Evolutionary conservation across 345 rosid genomes (phyloP).

Genomic region (Arabidopsis arenosa): DNA sequence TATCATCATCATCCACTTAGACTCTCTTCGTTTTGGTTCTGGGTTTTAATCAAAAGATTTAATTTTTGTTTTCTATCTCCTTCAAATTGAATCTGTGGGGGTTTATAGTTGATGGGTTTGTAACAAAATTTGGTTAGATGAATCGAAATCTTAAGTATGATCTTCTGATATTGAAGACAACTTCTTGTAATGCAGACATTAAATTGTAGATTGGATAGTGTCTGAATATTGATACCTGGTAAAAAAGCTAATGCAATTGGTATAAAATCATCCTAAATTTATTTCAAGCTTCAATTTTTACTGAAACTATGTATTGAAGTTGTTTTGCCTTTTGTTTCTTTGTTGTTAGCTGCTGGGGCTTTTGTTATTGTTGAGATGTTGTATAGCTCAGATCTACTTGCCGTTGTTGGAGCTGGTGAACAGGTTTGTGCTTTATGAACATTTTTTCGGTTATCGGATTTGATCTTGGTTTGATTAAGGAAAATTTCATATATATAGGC

Average conservation of each 20-base stretch:
- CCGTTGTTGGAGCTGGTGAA: conserved; percentile 96
- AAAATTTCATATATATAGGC: conserved; percentile 53
- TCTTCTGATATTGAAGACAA: conserved; percentile 8
- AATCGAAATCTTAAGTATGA: neutral
- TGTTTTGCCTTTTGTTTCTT: conserved; percentile 23
- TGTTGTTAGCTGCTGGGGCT: conserved; percentile 69
- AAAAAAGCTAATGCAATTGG: neutral
- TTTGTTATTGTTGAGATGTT: conserved; percentile 88
- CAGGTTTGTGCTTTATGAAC: conserved; percentile 57
- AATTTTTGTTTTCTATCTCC: neutral
- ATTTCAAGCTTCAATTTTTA: neutral
- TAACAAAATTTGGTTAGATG: neutral
- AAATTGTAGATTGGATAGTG: neutral
- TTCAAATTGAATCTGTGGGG: neutral
- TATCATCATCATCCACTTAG: neutral
- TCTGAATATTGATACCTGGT: neutral
- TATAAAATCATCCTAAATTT: neutral
- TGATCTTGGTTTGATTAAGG: conserved; percentile 15
- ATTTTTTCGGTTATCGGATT: neutral
- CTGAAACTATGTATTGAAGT: conserved; percentile 28
- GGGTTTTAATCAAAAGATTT: neutral
- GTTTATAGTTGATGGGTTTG: conserved; percentile 23
- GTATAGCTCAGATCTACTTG: conserved; percentile 85
- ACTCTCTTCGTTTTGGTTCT: conserved; percentile 8
- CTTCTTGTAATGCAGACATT: conserved; percentile 24